These are phyloP conservation scores for Melocanna baccifera DNA, from an alignment of 176 grass and related monocot genomes.

Conservation along the genomic window DNA sequence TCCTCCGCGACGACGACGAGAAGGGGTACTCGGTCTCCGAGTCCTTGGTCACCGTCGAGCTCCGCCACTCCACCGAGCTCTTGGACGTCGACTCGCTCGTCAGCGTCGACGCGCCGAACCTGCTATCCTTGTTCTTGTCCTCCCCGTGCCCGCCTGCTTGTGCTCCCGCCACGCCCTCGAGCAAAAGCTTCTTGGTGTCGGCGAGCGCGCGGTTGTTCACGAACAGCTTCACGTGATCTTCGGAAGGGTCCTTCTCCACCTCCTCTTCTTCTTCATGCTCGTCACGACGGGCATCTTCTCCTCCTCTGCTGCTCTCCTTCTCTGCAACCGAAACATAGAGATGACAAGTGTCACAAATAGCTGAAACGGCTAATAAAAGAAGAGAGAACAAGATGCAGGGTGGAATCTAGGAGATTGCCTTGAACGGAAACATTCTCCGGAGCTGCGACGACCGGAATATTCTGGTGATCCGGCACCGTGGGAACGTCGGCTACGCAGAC, in stretches of 20 bases:
- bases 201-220: conserved; percentile 9
- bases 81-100: conserved; percentile 95
- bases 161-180: conserved; percentile 13
- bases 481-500: neutral
- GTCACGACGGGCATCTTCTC: neutral
- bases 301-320: neutral
- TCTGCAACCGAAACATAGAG: neutral
- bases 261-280: neutral
- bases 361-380: neutral
- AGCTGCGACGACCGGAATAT: neutral
- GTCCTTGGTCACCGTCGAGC: conserved; percentile 77
- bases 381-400: neutral
- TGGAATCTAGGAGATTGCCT: conserved; percentile 29
- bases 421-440: conserved; percentile 10
- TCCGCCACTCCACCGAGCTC: conserved; percentile 92
- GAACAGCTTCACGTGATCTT: conserved; percentile 30
- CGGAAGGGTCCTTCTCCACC: neutral
- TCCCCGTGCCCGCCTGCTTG: neutral
- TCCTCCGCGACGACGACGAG: conserved; percentile 88
- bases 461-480: neutral
- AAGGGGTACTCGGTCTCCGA: conserved; percentile 82
- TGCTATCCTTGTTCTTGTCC: conserved; percentile 26
- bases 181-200: conserved; percentile 34
- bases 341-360: neutral
- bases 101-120: conserved; percentile 50